Evolutionary conservation across 768 basidiomycete species (phyloP), one percentile per base, ranked within the genome.

Genomic region (Collybia sordida): DNA sequence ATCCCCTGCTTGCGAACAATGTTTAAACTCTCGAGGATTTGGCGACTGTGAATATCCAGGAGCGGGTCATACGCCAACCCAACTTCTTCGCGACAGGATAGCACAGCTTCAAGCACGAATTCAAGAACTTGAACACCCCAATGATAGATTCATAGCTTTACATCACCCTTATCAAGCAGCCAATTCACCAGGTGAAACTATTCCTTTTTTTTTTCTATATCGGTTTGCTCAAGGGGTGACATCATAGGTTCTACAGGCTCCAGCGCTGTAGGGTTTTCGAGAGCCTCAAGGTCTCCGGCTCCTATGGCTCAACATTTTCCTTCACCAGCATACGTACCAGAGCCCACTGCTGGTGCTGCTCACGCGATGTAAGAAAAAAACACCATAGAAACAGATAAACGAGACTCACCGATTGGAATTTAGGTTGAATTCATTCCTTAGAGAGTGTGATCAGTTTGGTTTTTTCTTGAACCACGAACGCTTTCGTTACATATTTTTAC

Each of bases 1-100:
- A 3, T 70, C 71, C 46, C 82, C 82, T 0, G 62, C 67, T 4
- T 84, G 82, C 52, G 68, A 71, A 6, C 82, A 77, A 46, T 84
- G 82, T 55, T 44, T 64, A 9, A 62, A 72, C 2, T 72, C 73
- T 0, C 67, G 74, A 5, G 62, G 61, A 4, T 65, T 65, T 2
- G 75, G 75, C 2, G 81, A 83, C 49, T 84, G 82, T 53, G 82
- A 84, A 64, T 84, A 82, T 56, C 73, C 73, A 2, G 75, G 69
- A 4, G 63, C 60, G 9, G 74, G 73, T 12, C 70, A 70, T 14
- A 71, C 79, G 0, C 69, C 65, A 7, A 77, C 73, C 0, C 66
- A 82, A 53, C 55, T 71, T 0, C 60, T 84, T 4, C 78, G 82
- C 57, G 72, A 76, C 18, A 66, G 75, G 6, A 65, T 83, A 8